These are phyloP conservation scores for Musa beccarii DNA, from an alignment of 176 grass and related monocot genomes.

Conservation along the genomic window DNA sequence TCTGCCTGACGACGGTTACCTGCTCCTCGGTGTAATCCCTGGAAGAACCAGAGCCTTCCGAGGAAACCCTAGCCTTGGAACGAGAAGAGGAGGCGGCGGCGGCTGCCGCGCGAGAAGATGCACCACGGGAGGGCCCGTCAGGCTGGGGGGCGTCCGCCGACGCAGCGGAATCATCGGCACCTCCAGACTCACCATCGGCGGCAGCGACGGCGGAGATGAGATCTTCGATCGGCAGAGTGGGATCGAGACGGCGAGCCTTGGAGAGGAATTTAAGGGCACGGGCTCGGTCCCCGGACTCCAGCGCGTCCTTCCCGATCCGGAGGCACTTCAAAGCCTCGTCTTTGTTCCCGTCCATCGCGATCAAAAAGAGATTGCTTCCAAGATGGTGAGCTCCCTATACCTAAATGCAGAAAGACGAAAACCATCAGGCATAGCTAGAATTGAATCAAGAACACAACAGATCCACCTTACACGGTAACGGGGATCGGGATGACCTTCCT, in stretches of 20 bases:
- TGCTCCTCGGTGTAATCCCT: constrained; percentile 38
- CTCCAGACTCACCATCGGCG: neutral
- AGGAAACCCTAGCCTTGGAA: constrained; percentile 1
- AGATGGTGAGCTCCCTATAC: too few relatives aligned
- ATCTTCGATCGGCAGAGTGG: constrained; percentile 65
- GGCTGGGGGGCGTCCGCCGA: constrained; percentile 6
- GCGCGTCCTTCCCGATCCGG: constrained; percentile 64
- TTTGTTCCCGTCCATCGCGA: constrained; percentile 88
- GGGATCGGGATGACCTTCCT: too few relatives aligned
- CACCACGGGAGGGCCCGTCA: neutral
- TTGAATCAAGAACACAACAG: too few relatives aligned
- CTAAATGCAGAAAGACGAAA: too few relatives aligned
- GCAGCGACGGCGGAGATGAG: constrained; percentile 34
- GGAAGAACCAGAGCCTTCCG: constrained; percentile 18
- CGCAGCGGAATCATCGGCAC: constrained; percentile 4
- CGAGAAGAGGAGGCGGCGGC: neutral
- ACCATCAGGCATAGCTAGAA: too few relatives aligned
- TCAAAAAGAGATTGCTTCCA: too few relatives aligned
- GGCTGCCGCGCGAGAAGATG: neutral
- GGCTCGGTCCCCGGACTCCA: constrained; percentile 43
- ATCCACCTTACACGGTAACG: too few relatives aligned
- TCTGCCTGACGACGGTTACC: neutral
- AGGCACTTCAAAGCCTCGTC: constrained; percentile 86
- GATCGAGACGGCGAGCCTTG: constrained; percentile 90
- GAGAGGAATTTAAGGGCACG: constrained; percentile 76